A percentile compares a stretch with the other conserved stretches of the same genome.
These are phyloP conservation scores for Aspergillus latus DNA, from an alignment of 2,329 filamentous ascomycete genomes.

Conservation along the genomic window DNA sequence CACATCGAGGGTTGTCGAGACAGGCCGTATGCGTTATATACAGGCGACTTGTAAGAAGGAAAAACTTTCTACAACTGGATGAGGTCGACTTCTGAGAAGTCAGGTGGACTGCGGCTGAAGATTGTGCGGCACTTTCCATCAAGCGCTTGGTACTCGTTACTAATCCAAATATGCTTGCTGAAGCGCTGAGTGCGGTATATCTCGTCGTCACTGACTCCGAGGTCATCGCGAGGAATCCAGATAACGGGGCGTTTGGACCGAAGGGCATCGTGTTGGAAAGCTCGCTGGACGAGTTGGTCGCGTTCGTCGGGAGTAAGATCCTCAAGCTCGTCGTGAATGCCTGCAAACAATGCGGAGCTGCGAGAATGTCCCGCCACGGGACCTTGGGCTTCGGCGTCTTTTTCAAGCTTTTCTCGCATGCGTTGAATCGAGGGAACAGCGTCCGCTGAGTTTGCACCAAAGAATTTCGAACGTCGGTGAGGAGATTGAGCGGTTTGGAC, in stretches of 20 bases:
- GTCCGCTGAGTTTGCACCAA: constrained; percentile 35
- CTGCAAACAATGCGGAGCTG: constrained; percentile 79
- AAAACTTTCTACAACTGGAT: constrained; percentile 64
- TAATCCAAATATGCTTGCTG: constrained; percentile 84
- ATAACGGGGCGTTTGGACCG: constrained; percentile 81
- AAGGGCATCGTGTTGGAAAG: constrained; percentile 87
- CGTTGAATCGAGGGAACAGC: constrained; percentile 34
- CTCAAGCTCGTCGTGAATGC: constrained; percentile 89
- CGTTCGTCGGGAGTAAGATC: constrained; percentile 88
- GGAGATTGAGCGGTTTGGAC: constrained; percentile 37
- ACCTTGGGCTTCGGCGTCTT: constrained; percentile 70
- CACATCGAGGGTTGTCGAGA: constrained; percentile 1
- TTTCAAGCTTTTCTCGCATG: constrained; percentile 38
- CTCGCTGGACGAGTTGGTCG: constrained; percentile 78
- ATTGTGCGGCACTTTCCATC: constrained; percentile 81
- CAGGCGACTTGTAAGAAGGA: not conserved
- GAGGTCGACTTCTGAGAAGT: constrained; percentile 84
- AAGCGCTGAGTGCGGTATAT: constrained; percentile 73
- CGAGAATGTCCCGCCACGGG: constrained; percentile 56
- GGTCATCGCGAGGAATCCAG: constrained; percentile 88
- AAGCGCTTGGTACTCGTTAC: constrained; percentile 85
- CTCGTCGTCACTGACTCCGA: constrained; percentile 91
- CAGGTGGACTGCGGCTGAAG: constrained; percentile 80
- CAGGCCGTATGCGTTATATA: constrained; percentile 1
- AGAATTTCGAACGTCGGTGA: constrained; percentile 43